phyloP scores from a whole-genome alignment of 352 stramenopile genomes.

The Phytophthora lateralis region DNA sequence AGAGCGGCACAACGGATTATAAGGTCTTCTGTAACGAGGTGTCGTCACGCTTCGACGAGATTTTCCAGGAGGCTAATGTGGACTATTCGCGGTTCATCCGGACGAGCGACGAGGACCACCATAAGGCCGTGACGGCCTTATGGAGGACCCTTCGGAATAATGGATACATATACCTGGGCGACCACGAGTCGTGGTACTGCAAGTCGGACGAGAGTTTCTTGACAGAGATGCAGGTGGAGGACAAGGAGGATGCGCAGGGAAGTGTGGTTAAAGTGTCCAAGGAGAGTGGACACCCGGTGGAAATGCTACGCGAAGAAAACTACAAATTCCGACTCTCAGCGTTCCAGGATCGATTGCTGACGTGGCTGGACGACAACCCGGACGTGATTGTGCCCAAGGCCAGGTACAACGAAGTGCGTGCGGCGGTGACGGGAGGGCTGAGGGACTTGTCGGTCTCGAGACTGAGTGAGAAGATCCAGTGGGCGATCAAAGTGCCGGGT shows the following conservation, averaged over 20 bases:
- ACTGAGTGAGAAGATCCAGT: conserved; percentile 94
- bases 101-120: conserved; percentile 95
- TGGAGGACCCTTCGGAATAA: conserved; percentile 92
- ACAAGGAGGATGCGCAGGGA: conserved; percentile 49
- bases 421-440: conserved; percentile 91
- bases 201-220: conserved; percentile 99
- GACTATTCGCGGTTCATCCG: conserved; percentile 96
- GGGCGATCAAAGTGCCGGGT: conserved; percentile 96
- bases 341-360: conserved; percentile 93
- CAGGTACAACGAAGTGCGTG: conserved; percentile 92
- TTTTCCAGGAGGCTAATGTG: conserved; percentile 92
- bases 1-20: conserved; percentile 81
- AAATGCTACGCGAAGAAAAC: conserved; percentile 97
- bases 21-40: conserved; percentile 93
- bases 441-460: conserved; percentile 97
- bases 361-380: conserved; percentile 85
- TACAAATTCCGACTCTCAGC: conserved; percentile 98
- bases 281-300: conserved; percentile 91
- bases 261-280: conserved; percentile 76
- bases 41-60: conserved; percentile 87
- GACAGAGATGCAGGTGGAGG: conserved; percentile 96
- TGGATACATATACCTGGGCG: conserved; percentile 96
- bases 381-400: conserved; percentile 92
- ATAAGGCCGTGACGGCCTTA: conserved; percentile 89
- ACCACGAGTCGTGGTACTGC: conserved; percentile 99